These are phyloP conservation scores for Tetrapyrgos nigripes DNA, from an alignment of 1,284 basidiomycete species.

Conservation along the genomic window DNA sequence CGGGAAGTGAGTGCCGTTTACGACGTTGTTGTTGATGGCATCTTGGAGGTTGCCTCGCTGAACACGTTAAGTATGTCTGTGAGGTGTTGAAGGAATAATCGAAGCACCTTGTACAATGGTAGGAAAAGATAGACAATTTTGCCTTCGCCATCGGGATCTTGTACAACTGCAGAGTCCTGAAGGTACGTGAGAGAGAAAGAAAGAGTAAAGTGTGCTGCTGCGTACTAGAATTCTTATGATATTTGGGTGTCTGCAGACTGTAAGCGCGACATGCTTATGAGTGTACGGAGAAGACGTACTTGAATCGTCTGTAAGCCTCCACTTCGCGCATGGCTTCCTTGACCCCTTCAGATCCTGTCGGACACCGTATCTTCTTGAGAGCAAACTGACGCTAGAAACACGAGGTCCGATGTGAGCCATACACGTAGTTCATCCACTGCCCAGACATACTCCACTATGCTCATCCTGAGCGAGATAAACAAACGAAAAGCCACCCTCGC, in stretches of 20 bases:
- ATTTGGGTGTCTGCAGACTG: conserved; percentile 73
- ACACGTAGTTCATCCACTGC: no score
- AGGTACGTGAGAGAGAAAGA: not conserved
- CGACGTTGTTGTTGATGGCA: conserved; percentile 86
- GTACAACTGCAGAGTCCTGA: conserved; percentile 92
- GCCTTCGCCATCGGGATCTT: conserved; percentile 92
- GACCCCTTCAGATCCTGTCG: conserved; percentile 82
- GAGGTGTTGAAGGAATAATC: not conserved
- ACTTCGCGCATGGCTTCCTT: conserved; percentile 90
- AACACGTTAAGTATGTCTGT: conserved; percentile 24
- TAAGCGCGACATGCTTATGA: not conserved
- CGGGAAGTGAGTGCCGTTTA: conserved; percentile 84
- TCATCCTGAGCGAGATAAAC: conserved; percentile 93
- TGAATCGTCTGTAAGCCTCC: conserved; percentile 90
- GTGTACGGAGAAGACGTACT: conserved; percentile 55
- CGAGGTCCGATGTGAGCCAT: not conserved
- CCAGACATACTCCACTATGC: conserved; percentile 68
- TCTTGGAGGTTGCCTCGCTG: conserved; percentile 95
- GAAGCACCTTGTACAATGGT: conserved; percentile 80
- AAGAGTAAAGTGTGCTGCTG: conserved; percentile 5
- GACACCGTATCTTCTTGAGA: conserved; percentile 92
- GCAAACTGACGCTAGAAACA: conserved; percentile 82
- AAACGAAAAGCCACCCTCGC: conserved; percentile 95
- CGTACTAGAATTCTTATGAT: conserved; percentile 85
- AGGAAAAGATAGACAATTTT: conserved; percentile 95